Conservation (phyloP, 2,329 filamentous ascomycete genomes). For the Aspergillus pseudoterreus region DNA sequence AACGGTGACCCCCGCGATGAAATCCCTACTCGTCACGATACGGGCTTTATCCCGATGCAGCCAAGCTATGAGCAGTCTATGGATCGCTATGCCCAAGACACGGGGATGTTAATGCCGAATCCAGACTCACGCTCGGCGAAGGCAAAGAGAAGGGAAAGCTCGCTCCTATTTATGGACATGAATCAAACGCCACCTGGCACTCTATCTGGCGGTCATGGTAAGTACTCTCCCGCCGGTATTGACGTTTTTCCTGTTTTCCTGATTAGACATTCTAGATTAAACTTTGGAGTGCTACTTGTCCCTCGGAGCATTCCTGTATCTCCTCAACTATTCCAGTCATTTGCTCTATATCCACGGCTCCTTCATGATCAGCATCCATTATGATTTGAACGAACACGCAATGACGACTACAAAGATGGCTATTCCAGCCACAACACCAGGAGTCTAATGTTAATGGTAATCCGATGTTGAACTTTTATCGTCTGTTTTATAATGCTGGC, state of each 20-base stretch:
- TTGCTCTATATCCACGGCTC: not conserved
- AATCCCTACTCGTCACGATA: constrained; percentile 38
- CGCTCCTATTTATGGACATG: constrained; percentile 44
- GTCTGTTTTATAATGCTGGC: not conserved
- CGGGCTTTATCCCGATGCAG: constrained; percentile 51
- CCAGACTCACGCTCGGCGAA: constrained; percentile 36
- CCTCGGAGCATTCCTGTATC: not conserved
- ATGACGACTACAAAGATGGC: constrained; percentile 26
- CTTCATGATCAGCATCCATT: constrained; percentile 16
- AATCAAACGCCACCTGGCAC: constrained; percentile 15
- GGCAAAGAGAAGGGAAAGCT: constrained; percentile 47
- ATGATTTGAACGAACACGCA: constrained; percentile 29
- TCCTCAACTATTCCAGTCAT: constrained; percentile 2
- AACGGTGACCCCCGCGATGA: constrained; percentile 24
- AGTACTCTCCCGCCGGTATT: not conserved
- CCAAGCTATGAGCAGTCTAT: constrained; percentile 45
- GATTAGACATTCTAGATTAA: not conserved
- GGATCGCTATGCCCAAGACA: constrained; percentile 24
- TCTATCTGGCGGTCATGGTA: constrained; percentile 17
- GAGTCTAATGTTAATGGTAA: constrained; percentile 36
- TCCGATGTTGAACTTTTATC: constrained; percentile 6
- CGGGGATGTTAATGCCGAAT: constrained; percentile 36
- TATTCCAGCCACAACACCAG: constrained; percentile 9
- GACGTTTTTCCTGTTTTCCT: not conserved
- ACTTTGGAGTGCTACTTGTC: not conserved